These are phyloP conservation scores for Chrysopogon serrulatus DNA, from an alignment of 176 grass and related monocot genomes.

Conservation along the genomic window DNA sequence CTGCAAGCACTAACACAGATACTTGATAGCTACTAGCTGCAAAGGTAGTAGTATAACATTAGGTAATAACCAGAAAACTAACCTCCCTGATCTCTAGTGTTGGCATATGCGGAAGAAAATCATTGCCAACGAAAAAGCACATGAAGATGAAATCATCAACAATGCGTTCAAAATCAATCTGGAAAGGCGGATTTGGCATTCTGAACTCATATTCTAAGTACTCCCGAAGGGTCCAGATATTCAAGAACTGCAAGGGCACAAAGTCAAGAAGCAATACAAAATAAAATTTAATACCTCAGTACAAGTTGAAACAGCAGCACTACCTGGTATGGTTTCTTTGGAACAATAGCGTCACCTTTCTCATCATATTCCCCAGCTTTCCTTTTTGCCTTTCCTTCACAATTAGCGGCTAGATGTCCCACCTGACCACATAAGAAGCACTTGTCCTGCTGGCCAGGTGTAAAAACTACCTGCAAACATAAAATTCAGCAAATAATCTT, in stretches of 20 bases:
- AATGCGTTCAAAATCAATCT: slow-evolving; percentile 88
- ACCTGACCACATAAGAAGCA: slow-evolving; percentile 95
- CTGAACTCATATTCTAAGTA: slow-evolving; percentile 92
- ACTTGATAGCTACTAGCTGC: not conserved
- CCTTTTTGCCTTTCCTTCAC: slow-evolving; percentile 85
- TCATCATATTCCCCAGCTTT: slow-evolving; percentile 91
- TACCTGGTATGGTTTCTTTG: slow-evolving; percentile 98
- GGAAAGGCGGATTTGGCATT: slow-evolving; percentile 78
- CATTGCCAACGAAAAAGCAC: slow-evolving; percentile 96
- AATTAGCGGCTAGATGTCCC: slow-evolving; percentile 87
- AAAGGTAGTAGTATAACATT: not conserved
- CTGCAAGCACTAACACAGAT: not conserved
- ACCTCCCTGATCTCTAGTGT: slow-evolving; percentile 96
- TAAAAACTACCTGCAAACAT: slow-evolving; percentile 78
- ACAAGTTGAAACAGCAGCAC: slow-evolving; percentile 12
- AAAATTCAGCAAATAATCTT: slow-evolving; percentile 18
- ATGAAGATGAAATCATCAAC: slow-evolving; percentile 98
- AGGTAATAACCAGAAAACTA: slow-evolving; percentile 27
- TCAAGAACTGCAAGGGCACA: slow-evolving; percentile 61
- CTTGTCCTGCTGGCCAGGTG: slow-evolving; percentile 89
- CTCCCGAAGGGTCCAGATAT: slow-evolving; percentile 97
- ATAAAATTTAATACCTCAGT: not conserved
- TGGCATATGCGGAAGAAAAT: slow-evolving; percentile 98
- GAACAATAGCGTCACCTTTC: slow-evolving; percentile 56
- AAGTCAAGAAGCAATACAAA: not conserved